Base-by-base conservation (phyloP, 768 basidiomycete species). In the Russula abietina region DNA sequence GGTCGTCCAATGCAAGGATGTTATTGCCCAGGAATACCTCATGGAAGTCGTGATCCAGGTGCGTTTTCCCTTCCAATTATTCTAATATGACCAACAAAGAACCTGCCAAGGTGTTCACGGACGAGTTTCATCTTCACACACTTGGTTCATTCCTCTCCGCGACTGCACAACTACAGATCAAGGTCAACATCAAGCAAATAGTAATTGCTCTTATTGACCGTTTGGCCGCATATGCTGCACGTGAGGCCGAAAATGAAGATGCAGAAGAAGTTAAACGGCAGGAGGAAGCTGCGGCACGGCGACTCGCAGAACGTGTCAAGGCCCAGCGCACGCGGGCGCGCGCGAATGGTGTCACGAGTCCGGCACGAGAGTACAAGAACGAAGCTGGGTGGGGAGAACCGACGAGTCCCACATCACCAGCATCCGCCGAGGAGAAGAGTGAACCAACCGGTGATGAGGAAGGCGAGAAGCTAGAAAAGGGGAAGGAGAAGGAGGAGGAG, bases 1-100 rank as follows among this genome's bases (percentile, higher is more conserved):
- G 74, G 91, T 98, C 56, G 96, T 98, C 63, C 96, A 89, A 71
- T 98, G 97, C 76, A 96, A 97, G 73, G 97, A 99, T 71, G 90
- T 95, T 50, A 98, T 98, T 64, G 97, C 97, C 0, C 97, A 99
- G 73, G 97, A 98, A 72, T 99, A 99, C 74, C 74, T 98, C 51
- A 98, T 98, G 97, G 97, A 99, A 74, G 97, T 98, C 11, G 94
- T 99, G 65, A 99, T 99, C 68, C 97, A 99, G 81, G 93, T 90
- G 62, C 39, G 81, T 70, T 46, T 11, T 52, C 16, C 1, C 39
- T 52, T 39, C 26, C 11, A 45, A 50, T 5, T 46, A 36, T 36
- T 22, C 43, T 10, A n/a, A 11, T 46, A 41, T 48, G 30, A 45
- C 46, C n/a, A 4, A 63, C 57, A 19, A 32, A 28, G 24, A n/a